Conservation (phyloP, 148 eudicot genomes). For the Tetragonia tetragonoides region DNA sequence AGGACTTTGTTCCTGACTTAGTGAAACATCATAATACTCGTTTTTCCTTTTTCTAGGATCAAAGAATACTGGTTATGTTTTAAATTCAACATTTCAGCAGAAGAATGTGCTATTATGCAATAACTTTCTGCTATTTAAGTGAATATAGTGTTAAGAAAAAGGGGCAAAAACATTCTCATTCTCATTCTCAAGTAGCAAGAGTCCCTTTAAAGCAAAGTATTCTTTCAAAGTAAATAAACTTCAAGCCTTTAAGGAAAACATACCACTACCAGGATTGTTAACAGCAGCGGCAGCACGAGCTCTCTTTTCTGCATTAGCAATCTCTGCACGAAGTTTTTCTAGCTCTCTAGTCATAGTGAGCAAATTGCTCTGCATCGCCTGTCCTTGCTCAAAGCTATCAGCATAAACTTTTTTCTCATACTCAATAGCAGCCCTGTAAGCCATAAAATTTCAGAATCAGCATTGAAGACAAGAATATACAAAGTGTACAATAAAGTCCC, state of each 20-base stretch:
- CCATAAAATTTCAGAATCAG: slow-evolving; percentile 14
- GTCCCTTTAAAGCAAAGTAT: neutral
- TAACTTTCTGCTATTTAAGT: too few species aligned
- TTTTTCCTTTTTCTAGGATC: too few species aligned
- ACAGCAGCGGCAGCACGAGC: slow-evolving; percentile 76
- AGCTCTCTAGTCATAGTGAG: slow-evolving; percentile 82
- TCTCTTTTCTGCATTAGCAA: slow-evolving; percentile 91
- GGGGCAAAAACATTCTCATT: neutral
- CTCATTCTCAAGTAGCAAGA: neutral
- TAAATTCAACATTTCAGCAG: neutral
- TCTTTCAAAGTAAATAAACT: neutral
- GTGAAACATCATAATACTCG: too few species aligned
- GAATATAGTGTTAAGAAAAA: neutral
- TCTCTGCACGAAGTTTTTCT: slow-evolving; percentile 95
- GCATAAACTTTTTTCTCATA: slow-evolving; percentile 91
- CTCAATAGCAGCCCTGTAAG: slow-evolving; percentile 81
- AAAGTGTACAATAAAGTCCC: neutral
- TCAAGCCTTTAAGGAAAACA: slow-evolving; percentile 3
- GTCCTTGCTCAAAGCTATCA: slow-evolving; percentile 91
- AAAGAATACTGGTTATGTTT: too few species aligned
- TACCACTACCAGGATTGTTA: slow-evolving; percentile 74
- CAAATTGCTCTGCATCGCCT: slow-evolving; percentile 77
- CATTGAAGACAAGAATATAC: neutral
- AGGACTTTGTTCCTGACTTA: too few species aligned
- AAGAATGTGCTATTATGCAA: too few species aligned